A percentile compares a stretch with the other conserved stretches of the same genome.
Evolutionary conservation across 306 rosid species (phyloP).

Genomic region (Oxytropis ochrocephala): DNA sequence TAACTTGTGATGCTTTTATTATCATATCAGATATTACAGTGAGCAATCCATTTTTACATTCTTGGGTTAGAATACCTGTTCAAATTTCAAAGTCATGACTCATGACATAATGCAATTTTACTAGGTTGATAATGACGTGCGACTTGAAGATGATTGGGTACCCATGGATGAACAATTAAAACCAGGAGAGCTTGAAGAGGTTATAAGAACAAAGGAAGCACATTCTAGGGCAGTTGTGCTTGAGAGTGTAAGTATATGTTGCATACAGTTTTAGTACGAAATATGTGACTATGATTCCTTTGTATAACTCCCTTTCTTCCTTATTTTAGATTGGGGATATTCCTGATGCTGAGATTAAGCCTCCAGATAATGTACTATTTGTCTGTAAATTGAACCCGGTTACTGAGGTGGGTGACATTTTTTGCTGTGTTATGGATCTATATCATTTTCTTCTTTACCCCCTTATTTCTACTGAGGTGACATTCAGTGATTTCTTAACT

Average conservation of each 20-base stretch:
- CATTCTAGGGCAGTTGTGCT: conserved; percentile 94
- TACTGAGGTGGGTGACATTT: conserved; percentile 61
- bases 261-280: not conserved
- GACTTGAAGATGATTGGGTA: conserved; percentile 98
- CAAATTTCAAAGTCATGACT: conserved; percentile 13
- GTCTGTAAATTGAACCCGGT: conserved; percentile 95
- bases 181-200: conserved; percentile 76
- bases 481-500: not conserved
- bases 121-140: conserved; percentile 76
- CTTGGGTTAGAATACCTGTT: conserved; percentile 8
- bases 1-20: conserved; percentile 1
- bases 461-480: not conserved
- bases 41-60: conserved; percentile 8
- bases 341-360: conserved; percentile 95
- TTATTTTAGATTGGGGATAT: conserved; percentile 84
- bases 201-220: conserved; percentile 73
- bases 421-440: conserved; percentile 12
- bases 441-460: not conserved
- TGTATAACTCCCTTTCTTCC: not conserved
- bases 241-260: conserved; percentile 71
- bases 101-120: conserved; percentile 19
- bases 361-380: conserved; percentile 87
- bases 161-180: conserved; percentile 87
- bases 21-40: not conserved
- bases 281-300: not conserved